phyloP scores from a whole-genome alignment of 371 early-diverging fungal species.

The Mucor mucedo region DNA sequence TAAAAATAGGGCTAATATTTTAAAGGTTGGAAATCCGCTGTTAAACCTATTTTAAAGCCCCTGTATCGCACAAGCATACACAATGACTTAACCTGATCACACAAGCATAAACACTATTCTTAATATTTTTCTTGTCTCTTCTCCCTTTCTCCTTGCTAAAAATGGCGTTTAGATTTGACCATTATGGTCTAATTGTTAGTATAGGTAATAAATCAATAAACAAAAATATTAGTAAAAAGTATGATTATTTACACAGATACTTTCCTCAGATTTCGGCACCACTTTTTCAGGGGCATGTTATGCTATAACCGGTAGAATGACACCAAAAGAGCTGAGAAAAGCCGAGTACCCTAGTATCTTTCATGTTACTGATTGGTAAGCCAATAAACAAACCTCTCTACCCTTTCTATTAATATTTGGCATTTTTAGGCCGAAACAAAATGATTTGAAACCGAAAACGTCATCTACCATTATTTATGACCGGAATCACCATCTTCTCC shows the following conservation, averaged over 20 bases:
- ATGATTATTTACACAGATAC: background rate
- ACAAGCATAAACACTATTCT: no score
- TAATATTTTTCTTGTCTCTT: background rate
- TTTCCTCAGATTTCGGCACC: background rate
- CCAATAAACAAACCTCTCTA: no score
- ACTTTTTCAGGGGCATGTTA: background rate
- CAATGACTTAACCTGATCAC: background rate
- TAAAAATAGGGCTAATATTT: no score
- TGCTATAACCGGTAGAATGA: background rate
- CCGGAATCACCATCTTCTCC: background rate
- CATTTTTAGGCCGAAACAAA: background rate
- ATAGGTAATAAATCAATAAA: background rate
- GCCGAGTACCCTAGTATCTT: background rate
- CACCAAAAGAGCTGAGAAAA: background rate
- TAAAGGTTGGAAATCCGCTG: no score
- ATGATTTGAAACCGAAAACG: background rate
- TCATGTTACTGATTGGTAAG: background rate
- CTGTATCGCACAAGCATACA: no score
- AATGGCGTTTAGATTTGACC: background rate
- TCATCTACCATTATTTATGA: background rate
- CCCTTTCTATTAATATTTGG: no score
- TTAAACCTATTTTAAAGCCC: no score
- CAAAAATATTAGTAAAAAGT: background rate
- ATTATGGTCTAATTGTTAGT: background rate
- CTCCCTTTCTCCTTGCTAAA: background rate